phyloP scores from a whole-genome alignment of 164 flowering plant genomes.

The Platanus orientalis region DNA sequence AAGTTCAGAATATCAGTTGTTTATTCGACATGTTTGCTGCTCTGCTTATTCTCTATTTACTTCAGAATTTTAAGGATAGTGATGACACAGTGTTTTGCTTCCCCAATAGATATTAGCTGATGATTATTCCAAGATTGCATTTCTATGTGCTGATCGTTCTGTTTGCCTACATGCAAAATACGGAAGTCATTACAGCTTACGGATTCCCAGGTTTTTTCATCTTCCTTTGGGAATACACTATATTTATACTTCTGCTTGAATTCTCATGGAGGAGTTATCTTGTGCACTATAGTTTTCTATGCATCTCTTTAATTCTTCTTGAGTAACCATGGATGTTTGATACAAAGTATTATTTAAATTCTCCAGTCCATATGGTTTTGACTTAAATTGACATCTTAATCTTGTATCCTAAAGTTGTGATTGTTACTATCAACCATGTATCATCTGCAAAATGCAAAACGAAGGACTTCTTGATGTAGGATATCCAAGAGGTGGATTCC shows the following conservation, averaged over 20 bases:
- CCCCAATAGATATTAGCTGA: constrained; percentile 55
- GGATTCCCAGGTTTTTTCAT: constrained; percentile 74
- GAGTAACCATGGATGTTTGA: neutral
- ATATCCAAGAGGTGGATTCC: no score
- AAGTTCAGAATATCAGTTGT: neutral
- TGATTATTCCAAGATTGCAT: constrained; percentile 94
- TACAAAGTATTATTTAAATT: neutral
- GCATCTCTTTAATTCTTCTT: neutral
- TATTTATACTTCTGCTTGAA: neutral
- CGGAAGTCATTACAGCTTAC: constrained; percentile 81
- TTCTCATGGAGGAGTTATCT: neutral
- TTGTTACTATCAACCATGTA: no score
- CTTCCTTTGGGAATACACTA: neutral
- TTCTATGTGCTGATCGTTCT: constrained; percentile 90
- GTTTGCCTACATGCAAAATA: constrained; percentile 86
- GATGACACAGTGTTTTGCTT: constrained; percentile 13
- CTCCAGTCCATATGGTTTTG: no score
- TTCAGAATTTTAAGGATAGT: neutral
- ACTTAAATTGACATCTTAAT: no score
- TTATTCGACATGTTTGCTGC: neutral
- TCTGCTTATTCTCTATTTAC: no score
- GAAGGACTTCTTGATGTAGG: no score
- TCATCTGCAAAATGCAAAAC: no score
- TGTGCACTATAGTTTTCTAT: neutral
- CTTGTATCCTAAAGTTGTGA: no score